Evolutionary conservation across 345 rosid genomes (phyloP).

Genomic region (Ceriops decandra): DNA sequence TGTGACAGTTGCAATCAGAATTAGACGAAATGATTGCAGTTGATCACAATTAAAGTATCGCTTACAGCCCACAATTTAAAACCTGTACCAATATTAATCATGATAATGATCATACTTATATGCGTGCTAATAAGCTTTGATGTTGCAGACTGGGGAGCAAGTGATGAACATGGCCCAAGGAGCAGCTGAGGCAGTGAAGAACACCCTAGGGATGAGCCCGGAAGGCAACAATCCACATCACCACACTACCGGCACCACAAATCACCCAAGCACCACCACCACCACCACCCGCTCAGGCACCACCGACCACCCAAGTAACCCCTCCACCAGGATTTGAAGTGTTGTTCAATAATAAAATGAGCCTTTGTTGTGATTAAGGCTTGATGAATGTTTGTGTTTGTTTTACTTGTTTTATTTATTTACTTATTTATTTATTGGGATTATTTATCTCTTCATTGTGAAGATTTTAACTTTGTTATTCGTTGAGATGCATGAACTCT

Average conservation of each 20-base stretch:
- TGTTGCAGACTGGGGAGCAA: constrained; percentile 25
- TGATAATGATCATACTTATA: too few relatives aligned
- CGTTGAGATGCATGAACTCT: too few relatives aligned
- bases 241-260: not conserved
- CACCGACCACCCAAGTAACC: constrained; percentile 1
- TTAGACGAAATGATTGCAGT: not conserved
- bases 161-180: constrained; percentile 32
- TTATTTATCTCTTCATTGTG: too few relatives aligned
- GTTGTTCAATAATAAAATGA: too few relatives aligned
- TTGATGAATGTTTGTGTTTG: too few relatives aligned
- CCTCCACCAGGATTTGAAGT: constrained; percentile 3
- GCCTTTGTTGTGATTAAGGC: too few relatives aligned
- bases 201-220: constrained; percentile 25
- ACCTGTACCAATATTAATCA: too few relatives aligned
- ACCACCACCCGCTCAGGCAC: not conserved
- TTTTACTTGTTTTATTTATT: too few relatives aligned
- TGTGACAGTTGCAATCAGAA: not conserved
- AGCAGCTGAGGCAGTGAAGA: constrained; percentile 34
- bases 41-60: not conserved
- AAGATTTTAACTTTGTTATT: too few relatives aligned
- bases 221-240: not conserved
- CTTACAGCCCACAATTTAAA: too few relatives aligned
- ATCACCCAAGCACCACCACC: not conserved
- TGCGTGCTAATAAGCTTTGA: not conserved
- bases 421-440: too few relatives aligned